Base-by-base conservation (phyloP, 2,329 filamentous ascomycete genomes). In the Colletotrichum spinosum region DNA sequence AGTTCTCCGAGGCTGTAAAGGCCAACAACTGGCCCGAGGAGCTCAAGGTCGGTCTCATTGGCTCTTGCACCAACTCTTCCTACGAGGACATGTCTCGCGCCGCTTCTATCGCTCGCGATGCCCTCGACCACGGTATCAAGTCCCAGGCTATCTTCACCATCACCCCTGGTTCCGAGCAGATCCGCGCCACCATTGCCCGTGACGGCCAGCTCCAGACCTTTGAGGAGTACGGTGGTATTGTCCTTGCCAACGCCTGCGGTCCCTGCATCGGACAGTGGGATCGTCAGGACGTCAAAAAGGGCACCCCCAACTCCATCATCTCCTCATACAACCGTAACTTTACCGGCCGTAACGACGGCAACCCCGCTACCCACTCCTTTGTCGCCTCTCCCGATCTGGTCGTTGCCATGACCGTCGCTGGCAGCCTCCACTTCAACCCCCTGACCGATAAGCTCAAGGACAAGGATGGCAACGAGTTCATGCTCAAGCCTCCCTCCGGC, bases 291-390 rank as follows among this genome's bases (percentile, higher is more conserved):
- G 93, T 97, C 61, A 92, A 94, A 87, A 97, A 98, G 89, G 95
- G 95, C 71, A 90, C 92, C 73, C 85, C 94, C 75, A 99, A 99
- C 90, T 97, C 94, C 7, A 99, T 99, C 79, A 86, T 99, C 78
- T 97, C 94, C 51, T 98, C 96, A 35, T 99, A 97, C 90, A 99
- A 99, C 91, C 94, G 96, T 82, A 98, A 99, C 90, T 98, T 99
- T 86, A 98, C 95, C 68, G 95, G 95, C 71, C 93, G 96, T 78
- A 98, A 98, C 80, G 94, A 97, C 73, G 94, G 92, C 71, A 98
- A 97, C 87, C 94, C 94, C 45, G 93, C 93, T 60, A 97, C 94
- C 55, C 94, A 97, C 85, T 93, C 93, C 64, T 97, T 97, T 80
- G 94, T 97, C 71, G 91, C 94, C 69, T 97, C 93, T 7, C 94